Evolutionary conservation across 805 yeast genomes (phyloP), one percentile per base, ranked within the genome.

Genomic region (Kluyveromyces siamensis): DNA sequence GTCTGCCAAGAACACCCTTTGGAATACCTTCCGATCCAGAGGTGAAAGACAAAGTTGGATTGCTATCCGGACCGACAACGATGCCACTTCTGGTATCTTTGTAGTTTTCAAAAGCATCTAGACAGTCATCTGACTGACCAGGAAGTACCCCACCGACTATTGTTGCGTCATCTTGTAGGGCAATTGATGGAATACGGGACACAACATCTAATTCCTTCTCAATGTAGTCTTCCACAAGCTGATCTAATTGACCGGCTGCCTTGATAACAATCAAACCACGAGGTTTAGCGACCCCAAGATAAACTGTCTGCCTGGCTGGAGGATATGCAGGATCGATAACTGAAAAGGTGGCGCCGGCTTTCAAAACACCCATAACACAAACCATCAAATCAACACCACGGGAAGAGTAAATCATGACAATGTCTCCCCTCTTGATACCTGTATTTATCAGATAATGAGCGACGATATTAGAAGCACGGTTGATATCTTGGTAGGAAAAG

Each of bases 241-340:
- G 76, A 59, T 86, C 88, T 60, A 95, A 72, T 40, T 71, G 66
- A 27, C 99, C 99, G 1, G 99, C 99, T 64, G 88, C 86, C 57
- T 83, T 83, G 56, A 93, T 81, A 17, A 90, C 96, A 52, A 93
- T 83, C 57, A 93, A 75, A 54, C 96, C 99, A 57, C 72, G 79
- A 35, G 99, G 99, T 66, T 84, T 81, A 37, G 99, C 98, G 14
- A 93, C 99, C 44, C 86, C 81, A 49, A 93, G 74, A 66, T 93
- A 93, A 52, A 93, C 80, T 54, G 87, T 93, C 69, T 93, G 99
- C 69, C 99, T 81, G 9, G 96, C 95, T 16, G 99, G 96, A 40
- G 99, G 99, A 67, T 93, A 93, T 6, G 98, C 98, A 8, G 99
- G 99, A 65, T 93, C 99, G 55, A 93, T 95, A 19, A 93, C 99